Evolutionary conservation across 306 rosid species (phyloP).

Genomic region (Lathyrus sativus): DNA sequence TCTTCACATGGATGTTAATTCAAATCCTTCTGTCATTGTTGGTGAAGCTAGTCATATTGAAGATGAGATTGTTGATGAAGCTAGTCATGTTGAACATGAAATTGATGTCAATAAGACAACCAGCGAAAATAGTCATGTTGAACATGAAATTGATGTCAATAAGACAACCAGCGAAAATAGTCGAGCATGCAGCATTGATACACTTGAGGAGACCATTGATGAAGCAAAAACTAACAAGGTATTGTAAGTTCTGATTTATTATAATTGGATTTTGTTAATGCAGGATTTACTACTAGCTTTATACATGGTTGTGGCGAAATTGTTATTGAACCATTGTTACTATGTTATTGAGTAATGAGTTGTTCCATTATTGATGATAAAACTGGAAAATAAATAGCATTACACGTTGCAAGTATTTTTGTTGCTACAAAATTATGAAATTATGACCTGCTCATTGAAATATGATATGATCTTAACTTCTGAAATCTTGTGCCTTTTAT

Average conservation of each 20-base stretch:
- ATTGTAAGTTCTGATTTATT: slow-evolving; percentile 32
- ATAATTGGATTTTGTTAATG: slow-evolving; percentile 2
- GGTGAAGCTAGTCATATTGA: slow-evolving; percentile 44
- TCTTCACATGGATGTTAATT: slow-evolving; percentile 38
- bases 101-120: slow-evolving; percentile 24
- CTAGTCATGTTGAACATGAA: slow-evolving; percentile 45
- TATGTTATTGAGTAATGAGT: slow-evolving; percentile 21
- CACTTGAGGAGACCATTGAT: slow-evolving; percentile 77
- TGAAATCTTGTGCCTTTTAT: slow-evolving; percentile 22
- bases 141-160: no score
- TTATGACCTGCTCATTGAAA: slow-evolving; percentile 11
- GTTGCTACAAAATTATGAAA: slow-evolving; percentile 3
- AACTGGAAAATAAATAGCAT: neutral
- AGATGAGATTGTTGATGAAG: slow-evolving; percentile 44
- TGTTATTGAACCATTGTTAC: neutral
- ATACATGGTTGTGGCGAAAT: slow-evolving; percentile 11
- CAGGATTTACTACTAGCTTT: slow-evolving; percentile 15
- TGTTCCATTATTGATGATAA: slow-evolving; percentile 10
- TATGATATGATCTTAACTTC: slow-evolving; percentile 18
- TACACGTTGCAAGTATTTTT: neutral
- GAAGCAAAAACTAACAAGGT: slow-evolving; percentile 91
- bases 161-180: slow-evolving; percentile 41
- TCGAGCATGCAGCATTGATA: slow-evolving; percentile 53
- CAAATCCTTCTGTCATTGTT: slow-evolving; percentile 29
- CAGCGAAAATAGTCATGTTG: slow-evolving; percentile 47